Evolutionary conservation across 1,139 yeast species (phyloP).

Genomic region (Debaryomyces sp.): DNA sequence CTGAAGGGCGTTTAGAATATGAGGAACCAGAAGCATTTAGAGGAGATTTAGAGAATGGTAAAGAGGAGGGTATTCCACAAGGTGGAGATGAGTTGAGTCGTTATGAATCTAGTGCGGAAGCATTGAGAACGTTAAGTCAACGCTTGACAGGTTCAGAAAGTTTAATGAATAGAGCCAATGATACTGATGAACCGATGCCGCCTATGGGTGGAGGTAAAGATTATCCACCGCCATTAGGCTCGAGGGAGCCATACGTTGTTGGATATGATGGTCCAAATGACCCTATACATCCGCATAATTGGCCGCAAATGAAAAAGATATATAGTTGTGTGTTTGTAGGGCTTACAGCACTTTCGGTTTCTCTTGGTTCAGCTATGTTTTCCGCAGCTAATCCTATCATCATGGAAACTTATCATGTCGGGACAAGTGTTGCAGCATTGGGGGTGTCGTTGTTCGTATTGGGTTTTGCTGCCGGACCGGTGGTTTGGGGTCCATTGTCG

Average conservation of each 20-base stretch:
- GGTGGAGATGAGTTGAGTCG: conserved; percentile 11
- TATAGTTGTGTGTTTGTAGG: conserved; percentile 43
- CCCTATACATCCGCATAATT: conserved; percentile 65
- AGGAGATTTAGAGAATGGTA: conserved; percentile 11
- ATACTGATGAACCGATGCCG: conserved; percentile 31
- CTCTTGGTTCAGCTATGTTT: conserved; percentile 68
- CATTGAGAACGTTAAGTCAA: conserved; percentile 18
- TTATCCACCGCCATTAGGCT: conserved; percentile 56
- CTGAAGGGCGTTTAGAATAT: neutral
- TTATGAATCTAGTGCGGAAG: conserved; percentile 15
- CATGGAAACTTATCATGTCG: conserved; percentile 49
- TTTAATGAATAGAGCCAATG: conserved; percentile 24
- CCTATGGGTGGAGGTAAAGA: conserved; percentile 60
- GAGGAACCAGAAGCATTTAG: conserved; percentile 10
- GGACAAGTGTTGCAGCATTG: conserved; percentile 58
- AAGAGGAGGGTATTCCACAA: conserved; percentile 10
- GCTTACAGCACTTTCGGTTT: conserved; percentile 27
- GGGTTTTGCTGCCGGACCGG: conserved; percentile 85
- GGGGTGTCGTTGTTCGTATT: conserved; percentile 73
- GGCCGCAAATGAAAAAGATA: conserved; percentile 48
- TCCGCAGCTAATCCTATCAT: conserved; percentile 52
- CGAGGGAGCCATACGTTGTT: conserved; percentile 53
- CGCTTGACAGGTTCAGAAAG: conserved; percentile 29
- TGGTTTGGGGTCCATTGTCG: conserved; percentile 79
- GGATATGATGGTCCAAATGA: conserved; percentile 63